A percentile compares a stretch with the other conserved stretches of the same genome.
phyloP scores from a whole-genome alignment of 768 basidiomycete genomes.

The Vishniacozyma victoriae region DNA sequence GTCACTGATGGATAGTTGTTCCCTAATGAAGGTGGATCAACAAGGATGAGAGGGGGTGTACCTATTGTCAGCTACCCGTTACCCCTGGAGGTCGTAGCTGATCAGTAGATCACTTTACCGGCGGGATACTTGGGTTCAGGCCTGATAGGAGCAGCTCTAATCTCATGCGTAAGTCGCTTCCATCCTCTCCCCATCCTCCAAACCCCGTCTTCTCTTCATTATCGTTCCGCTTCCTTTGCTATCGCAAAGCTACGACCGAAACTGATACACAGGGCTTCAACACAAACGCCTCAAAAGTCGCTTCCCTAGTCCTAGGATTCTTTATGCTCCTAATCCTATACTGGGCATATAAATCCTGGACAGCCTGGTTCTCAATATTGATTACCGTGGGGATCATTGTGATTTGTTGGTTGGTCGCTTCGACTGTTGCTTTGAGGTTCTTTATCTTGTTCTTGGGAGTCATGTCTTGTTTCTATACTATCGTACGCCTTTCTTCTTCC shows the following conservation, averaged over 20 bases:
- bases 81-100: not conserved
- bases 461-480: conserved; percentile 47
- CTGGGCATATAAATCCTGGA: conserved; percentile 44
- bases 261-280: conserved; percentile 37
- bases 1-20: conserved; percentile 30
- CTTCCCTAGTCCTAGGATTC: conserved; percentile 37
- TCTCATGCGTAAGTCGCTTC: conserved; percentile 36
- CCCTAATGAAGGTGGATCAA: conserved; percentile 46
- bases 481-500: conserved; percentile 12
- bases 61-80: conserved; percentile 31
- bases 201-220: too few relatives aligned
- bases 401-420: conserved; percentile 37
- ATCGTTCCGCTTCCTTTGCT: too few relatives aligned
- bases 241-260: not conserved
- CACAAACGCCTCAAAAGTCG: conserved; percentile 46
- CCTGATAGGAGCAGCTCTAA: conserved; percentile 40
- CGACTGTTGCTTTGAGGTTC: conserved; percentile 43
- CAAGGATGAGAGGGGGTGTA: conserved; percentile 47
- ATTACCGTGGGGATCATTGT: conserved; percentile 38
- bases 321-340: conserved; percentile 44
- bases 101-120: conserved; percentile 36
- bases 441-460: conserved; percentile 46
- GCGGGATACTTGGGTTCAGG: conserved; percentile 47
- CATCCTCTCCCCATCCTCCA: not conserved
- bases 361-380: conserved; percentile 40